phyloP scores from a whole-genome alignment of 106 monocot species.

The Dendrobium chrysotoxum region DNA sequence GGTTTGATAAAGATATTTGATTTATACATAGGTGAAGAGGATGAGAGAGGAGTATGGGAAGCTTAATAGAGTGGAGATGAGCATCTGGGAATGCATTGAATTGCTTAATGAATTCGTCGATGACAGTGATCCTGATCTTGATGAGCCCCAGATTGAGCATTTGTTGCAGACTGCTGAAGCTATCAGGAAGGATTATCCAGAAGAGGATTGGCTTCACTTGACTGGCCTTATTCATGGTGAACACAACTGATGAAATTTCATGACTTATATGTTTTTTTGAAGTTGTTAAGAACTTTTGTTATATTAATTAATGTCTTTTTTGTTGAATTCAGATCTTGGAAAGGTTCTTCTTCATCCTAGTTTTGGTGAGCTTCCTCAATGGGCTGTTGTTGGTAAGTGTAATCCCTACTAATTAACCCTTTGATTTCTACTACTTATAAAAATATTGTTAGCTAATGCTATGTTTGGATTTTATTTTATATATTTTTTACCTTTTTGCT shows the following conservation, averaged over 20 bases:
- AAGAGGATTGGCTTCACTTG: slow-evolving; percentile 47
- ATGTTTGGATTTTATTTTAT: too few species aligned
- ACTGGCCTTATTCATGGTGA: slow-evolving; percentile 52
- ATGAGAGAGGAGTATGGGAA: slow-evolving; percentile 43
- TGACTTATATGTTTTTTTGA: neutral
- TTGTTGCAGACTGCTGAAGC: slow-evolving; percentile 53
- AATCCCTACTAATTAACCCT: neutral
- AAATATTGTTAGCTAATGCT: neutral
- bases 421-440: neutral
- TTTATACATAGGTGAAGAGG: slow-evolving; percentile 24
- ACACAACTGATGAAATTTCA: neutral
- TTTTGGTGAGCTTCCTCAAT: slow-evolving; percentile 90
- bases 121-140: slow-evolving; percentile 49
- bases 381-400: slow-evolving; percentile 75
- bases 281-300: too few species aligned
- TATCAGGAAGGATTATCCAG: slow-evolving; percentile 40
- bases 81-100: slow-evolving; percentile 55
- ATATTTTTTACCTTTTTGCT: too few species aligned
- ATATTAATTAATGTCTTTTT: neutral
- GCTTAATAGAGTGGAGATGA: slow-evolving; percentile 37
- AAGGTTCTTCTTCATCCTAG: slow-evolving; percentile 80
- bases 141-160: slow-evolving; percentile 57
- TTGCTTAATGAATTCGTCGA: slow-evolving; percentile 42
- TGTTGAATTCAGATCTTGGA: slow-evolving; percentile 58
- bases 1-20: neutral